Evolutionary conservation across 2,329 filamentous ascomycete genomes (phyloP).

Genomic region (Fusarium luffae): DNA sequence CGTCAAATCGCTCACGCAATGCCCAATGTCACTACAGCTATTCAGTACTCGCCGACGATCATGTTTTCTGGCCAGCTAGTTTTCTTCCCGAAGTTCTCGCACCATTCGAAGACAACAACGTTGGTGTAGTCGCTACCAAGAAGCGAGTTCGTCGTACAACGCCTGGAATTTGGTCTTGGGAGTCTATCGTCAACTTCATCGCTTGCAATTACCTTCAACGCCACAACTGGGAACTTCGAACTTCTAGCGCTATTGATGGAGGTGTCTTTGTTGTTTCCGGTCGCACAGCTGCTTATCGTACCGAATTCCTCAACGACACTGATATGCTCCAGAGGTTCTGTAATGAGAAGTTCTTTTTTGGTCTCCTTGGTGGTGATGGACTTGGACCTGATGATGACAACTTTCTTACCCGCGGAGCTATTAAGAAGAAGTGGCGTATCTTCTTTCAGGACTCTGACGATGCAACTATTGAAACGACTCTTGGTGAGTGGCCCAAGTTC

Average conservation of each 20-base stretch:
- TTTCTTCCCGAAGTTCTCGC: slow-evolving; percentile 58
- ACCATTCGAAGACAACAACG: slow-evolving; percentile 55
- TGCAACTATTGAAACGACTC: slow-evolving; percentile 61
- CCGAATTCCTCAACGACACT: slow-evolving; percentile 58
- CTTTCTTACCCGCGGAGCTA: slow-evolving; percentile 66
- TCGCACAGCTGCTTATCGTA: slow-evolving; percentile 63
- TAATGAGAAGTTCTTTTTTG: slow-evolving; percentile 63
- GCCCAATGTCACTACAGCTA: slow-evolving; percentile 49
- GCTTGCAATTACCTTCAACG: slow-evolving; percentile 69
- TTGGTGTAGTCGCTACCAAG: slow-evolving; percentile 67
- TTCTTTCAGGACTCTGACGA: slow-evolving; percentile 64
- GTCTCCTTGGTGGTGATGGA: slow-evolving; percentile 49
- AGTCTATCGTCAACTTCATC: slow-evolving; percentile 63
- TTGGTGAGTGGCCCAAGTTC: slow-evolving; percentile 64
- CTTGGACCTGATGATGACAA: slow-evolving; percentile 69
- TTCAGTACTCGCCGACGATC: slow-evolving; percentile 63
- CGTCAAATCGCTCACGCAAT: slow-evolving; percentile 58
- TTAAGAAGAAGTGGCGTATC: slow-evolving; percentile 62
- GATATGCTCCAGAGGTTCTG: slow-evolving; percentile 58
- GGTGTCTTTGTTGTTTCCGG: slow-evolving; percentile 69
- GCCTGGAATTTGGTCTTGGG: slow-evolving; percentile 43
- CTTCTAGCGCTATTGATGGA: slow-evolving; percentile 67
- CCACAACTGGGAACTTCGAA: slow-evolving; percentile 70
- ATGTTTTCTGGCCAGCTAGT: slow-evolving; percentile 60
- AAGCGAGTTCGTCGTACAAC: slow-evolving; percentile 61